Base-by-base conservation (phyloP, 331 rosid species). In the Malus hybrid region DNA sequence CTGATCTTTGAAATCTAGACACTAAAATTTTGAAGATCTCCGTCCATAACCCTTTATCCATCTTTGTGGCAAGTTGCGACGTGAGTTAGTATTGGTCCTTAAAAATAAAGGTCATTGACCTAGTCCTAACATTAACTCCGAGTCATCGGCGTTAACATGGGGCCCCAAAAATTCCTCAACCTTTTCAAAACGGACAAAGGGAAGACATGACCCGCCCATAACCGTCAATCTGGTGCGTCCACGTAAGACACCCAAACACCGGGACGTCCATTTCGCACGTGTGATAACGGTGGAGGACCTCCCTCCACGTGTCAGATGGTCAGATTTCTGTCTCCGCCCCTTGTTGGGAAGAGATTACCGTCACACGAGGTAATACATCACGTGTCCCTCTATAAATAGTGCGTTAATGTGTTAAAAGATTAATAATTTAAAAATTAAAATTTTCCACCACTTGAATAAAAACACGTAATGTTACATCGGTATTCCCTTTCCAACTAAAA, bases 231-330 rank as follows among this genome's bases (percentile, higher is more conserved):
- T 10, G 67, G 67, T n/a, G 34, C 55, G 10, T 39, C 76, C 76
- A 36, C 76, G 56, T 59, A 73, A 60, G 15, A 60, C 9, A 60
- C 42, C 76, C 42, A 36, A 39, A 3, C 76, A 46, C 57, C 3
- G 10, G 39, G 27, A 2, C 15, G 67, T 44, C 50, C 32, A 72
- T 48, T 48, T 46, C 78, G 80, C 87, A 82, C 79, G 84, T 80
- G 86, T 31, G 73, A 6, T 19, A 60, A 56, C 13, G 56, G 61
- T 13, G 73, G 69, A 19, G 4, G 24, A 60, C 62, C 70, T 36
- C 10, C 39, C 31, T 70, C 88, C 71, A 72, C 63, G 80, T 54
- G 70, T 80, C 90, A 64, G 85, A 68, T 34, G 67, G 86, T 84
- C 83, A 73, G 76, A 73, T 59, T 16, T 56, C 67, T 76, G 80